A percentile compares a stretch with the other conserved stretches of the same genome.
Evolutionary conservation across 305 asterid species (phyloP).

Genomic region (Solanum hybrid): DNA sequence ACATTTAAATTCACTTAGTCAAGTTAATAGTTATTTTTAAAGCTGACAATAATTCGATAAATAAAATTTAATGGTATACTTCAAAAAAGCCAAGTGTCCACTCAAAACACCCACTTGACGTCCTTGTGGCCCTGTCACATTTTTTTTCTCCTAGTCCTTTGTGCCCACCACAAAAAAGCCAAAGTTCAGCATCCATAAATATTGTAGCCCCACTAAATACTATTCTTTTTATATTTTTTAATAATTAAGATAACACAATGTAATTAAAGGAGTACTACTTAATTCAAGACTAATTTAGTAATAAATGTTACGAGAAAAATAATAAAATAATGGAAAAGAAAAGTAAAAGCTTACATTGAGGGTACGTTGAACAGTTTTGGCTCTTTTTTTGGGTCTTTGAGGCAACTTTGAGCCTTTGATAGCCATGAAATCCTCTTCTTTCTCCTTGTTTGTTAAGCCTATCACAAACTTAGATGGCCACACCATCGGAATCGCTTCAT

Average conservation of each 20-base stretch:
- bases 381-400: slow-evolving; percentile 92
- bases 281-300: neutral
- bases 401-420: slow-evolving; percentile 92
- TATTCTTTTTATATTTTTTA: neutral
- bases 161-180: neutral
- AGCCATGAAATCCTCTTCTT: slow-evolving; percentile 88
- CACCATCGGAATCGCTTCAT: slow-evolving; percentile 46
- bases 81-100: neutral
- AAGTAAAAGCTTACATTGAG: slow-evolving; percentile 61
- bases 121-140: neutral
- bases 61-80: neutral
- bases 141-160: neutral
- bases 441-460: slow-evolving; percentile 82
- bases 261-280: neutral
- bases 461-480: slow-evolving; percentile 90
- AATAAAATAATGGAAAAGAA: neutral
- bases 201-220: neutral
- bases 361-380: slow-evolving; percentile 76
- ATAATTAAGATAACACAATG: neutral
- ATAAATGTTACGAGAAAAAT: too few relatives aligned
- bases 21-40: too few relatives aligned
- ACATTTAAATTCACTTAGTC: too few relatives aligned
- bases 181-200: neutral
- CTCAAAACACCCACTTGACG: neutral
- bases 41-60: too few relatives aligned